These are phyloP conservation scores for Solanum microdontum DNA, from an alignment of 257 asterid species.

Conservation along the genomic window DNA sequence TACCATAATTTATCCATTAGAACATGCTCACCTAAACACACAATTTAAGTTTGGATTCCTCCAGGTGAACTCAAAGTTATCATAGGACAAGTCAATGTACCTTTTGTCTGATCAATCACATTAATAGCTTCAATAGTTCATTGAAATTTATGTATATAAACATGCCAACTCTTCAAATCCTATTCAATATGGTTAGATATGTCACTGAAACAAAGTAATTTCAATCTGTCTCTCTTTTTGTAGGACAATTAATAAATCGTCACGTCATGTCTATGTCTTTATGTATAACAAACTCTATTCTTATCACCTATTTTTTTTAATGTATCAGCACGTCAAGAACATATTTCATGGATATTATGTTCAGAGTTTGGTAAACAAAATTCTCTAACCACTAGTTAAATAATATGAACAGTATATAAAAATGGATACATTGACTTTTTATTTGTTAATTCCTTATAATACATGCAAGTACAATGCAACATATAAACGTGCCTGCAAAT, in stretches of 20 bases:
- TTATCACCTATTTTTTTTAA: not conserved
- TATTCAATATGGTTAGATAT: not conserved
- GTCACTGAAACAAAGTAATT: no score
- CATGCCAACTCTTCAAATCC: not conserved
- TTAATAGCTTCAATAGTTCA: no score
- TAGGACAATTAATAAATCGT: not conserved
- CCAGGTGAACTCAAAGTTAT: not conserved
- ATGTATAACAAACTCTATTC: not conserved
- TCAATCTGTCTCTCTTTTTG: no score
- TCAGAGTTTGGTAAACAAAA: not conserved
- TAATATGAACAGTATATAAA: not conserved
- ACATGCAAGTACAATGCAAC: not conserved
- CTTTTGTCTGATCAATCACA: no score
- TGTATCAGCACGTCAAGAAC: not conserved
- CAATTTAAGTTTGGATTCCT: not conserved
- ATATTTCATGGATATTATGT: not conserved
- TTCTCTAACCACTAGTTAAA: not conserved
- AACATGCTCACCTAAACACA: no score
- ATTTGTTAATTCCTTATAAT: not conserved
- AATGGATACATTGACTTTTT: not conserved
- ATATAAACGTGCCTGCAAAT: not conserved
- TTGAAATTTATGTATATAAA: no score
- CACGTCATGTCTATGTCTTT: not conserved
- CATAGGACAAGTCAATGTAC: rapidly evolving
- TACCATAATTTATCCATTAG: no score